Percentiles rank a stretch among this genome's conserved stretches.
Evolutionary conservation across 1,284 basidiomycete species (phyloP).

Genomic region (Marasmius fiardii): DNA sequence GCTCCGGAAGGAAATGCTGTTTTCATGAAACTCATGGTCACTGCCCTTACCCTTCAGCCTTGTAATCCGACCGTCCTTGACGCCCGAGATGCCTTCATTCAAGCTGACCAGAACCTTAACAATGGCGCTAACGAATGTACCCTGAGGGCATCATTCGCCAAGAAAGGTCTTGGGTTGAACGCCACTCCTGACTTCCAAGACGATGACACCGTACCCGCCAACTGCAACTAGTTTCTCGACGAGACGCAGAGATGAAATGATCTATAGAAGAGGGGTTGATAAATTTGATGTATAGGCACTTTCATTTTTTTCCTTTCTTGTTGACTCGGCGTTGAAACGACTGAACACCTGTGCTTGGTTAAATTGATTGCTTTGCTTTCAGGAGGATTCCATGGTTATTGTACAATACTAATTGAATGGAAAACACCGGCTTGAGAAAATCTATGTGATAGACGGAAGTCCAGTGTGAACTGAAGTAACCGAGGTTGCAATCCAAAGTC

Average conservation of each 20-base stretch:
- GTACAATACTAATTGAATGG: neutral
- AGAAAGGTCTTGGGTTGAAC: conserved; percentile 46
- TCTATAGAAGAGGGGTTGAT: neutral
- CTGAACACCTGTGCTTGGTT: neutral
- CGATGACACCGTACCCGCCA: conserved; percentile 1
- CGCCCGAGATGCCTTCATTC: conserved; percentile 49
- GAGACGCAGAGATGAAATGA: neutral
- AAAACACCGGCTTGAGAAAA: neutral
- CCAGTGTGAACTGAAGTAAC: too few relatives aligned
- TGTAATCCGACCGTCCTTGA: conserved; percentile 43
- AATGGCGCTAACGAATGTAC: conserved; percentile 44
- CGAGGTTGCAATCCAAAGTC: neutral
- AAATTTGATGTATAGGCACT: neutral
- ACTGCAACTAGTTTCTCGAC: neutral
- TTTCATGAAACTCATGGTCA: conserved; percentile 46
- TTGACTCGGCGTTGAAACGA: neutral
- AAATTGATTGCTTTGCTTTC: neutral
- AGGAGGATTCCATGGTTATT: neutral
- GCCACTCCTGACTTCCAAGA: conserved; percentile 21
- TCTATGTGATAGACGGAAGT: too few relatives aligned
- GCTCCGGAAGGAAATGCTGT: conserved; percentile 43
- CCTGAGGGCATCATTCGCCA: conserved; percentile 47
- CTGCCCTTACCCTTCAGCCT: conserved; percentile 44
- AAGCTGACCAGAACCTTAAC: conserved; percentile 49
- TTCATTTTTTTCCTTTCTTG: neutral